These are phyloP conservation scores for thale cress (Arabidopsis thaliana) DNA, from an alignment of 345 rosid species.

Conservation along the genomic window DNA sequence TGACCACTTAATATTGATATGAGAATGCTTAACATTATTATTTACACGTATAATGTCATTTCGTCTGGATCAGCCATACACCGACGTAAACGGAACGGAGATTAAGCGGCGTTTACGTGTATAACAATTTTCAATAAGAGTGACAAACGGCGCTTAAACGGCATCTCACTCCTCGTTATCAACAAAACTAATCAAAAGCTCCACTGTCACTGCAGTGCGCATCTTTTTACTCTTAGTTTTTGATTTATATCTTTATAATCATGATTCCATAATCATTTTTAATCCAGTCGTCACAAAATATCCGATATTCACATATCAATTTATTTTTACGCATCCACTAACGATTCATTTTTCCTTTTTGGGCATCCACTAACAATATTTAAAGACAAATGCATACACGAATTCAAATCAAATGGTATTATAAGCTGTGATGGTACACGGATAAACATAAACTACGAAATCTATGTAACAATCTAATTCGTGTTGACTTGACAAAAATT, in stretches of 20 bases:
- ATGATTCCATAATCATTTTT: slow-evolving; percentile 16
- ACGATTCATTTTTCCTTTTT: neutral
- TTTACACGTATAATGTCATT: neutral
- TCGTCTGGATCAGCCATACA: slow-evolving; percentile 30
- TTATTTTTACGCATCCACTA: slow-evolving; percentile 15
- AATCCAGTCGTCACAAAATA: neutral
- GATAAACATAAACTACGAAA: no score
- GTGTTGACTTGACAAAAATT: no score
- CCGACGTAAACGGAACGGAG: slow-evolving; percentile 55
- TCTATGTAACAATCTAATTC: no score
- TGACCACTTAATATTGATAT: no score
- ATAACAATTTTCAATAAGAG: neutral
- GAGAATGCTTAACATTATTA: no score
- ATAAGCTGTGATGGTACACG: no score
- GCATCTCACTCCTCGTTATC: slow-evolving; percentile 34
- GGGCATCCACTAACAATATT: neutral
- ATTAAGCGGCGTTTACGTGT: slow-evolving; percentile 33
- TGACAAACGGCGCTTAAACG: slow-evolving; percentile 48
- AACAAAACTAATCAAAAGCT: slow-evolving; percentile 30
- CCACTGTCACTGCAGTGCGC: slow-evolving; percentile 29
- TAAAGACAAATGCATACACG: neutral
- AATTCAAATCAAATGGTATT: no score
- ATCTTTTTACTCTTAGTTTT: slow-evolving; percentile 3
- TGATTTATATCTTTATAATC: slow-evolving; percentile 20
- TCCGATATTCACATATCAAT: neutral